A percentile compares a stretch with the other conserved stretches of the same genome.
Evolutionary conservation across 495 filamentous ascomycete genomes (phyloP).

Genomic region (Lophium mytilinum): DNA sequence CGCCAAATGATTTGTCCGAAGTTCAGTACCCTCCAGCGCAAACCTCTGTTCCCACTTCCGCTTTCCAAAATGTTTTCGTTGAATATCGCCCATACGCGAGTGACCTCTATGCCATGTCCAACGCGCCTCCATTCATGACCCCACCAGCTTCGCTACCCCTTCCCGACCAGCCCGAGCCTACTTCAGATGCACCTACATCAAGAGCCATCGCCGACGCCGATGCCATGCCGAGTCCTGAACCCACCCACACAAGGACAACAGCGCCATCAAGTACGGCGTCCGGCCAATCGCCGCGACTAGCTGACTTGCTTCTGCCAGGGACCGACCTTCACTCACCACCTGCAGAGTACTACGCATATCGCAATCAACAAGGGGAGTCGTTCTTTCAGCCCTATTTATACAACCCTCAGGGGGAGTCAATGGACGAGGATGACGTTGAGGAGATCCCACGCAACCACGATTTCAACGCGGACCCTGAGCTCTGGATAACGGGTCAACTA

Average conservation of each 20-base stretch:
- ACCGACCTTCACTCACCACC: constrained; percentile 37
- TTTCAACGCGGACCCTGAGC: constrained; percentile 29
- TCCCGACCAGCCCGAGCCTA: constrained; percentile 10
- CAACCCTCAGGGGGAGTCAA: constrained; percentile 14
- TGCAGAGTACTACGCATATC: constrained; percentile 28
- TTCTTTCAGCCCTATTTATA: constrained; percentile 20
- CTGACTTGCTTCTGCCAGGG: constrained; percentile 39
- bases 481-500: constrained; percentile 32
- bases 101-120: constrained; percentile 8
- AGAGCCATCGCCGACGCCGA: constrained; percentile 33
- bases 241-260: constrained; percentile 24
- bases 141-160: constrained; percentile 5
- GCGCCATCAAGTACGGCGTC: constrained; percentile 31
- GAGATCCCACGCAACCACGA: constrained; percentile 46
- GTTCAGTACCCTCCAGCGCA: constrained; percentile 3
- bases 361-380: constrained; percentile 21
- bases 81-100: not conserved
- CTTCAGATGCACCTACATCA: constrained; percentile 19
- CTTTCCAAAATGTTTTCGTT: too few species aligned
- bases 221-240: constrained; percentile 10
- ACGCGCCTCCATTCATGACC: constrained; percentile 10
- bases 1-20: constrained; percentile 1
- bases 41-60: too few species aligned
- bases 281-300: constrained; percentile 37
- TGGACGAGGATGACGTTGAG: constrained; percentile 50